phyloP scores from a whole-genome alignment of 2,329 filamentous ascomycete genomes.

The Epichloe scottii region DNA sequence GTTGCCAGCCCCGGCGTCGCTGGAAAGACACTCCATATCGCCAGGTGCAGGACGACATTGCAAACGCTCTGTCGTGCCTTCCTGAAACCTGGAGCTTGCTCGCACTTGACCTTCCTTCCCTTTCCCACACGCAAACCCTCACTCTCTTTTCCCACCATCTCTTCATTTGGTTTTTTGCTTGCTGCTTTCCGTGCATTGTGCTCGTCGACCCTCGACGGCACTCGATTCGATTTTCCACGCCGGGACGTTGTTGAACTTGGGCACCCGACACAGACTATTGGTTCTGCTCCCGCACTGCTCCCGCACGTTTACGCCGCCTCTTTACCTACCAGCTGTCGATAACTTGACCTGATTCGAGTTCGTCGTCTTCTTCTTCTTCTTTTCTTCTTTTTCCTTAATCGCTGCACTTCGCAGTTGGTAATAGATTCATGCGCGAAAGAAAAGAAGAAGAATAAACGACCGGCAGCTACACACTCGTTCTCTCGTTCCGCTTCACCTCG shows the following conservation, averaged over 20 bases:
- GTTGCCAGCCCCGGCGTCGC: neutral
- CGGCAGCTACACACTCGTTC: too few species aligned
- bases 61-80: neutral
- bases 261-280: neutral
- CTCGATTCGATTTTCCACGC: neutral
- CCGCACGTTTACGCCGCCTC: neutral
- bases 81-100: neutral
- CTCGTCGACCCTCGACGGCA: neutral
- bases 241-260: constrained; percentile 3
- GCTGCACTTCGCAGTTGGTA: neutral
- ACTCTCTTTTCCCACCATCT: neutral
- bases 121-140: neutral
- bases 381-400: neutral
- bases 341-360: neutral
- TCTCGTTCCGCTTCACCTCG: neutral
- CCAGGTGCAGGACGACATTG: neutral
- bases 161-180: neutral
- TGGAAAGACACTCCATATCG: neutral
- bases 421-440: neutral
- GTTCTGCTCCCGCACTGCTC: neutral
- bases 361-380: neutral
- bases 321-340: neutral
- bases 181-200: neutral
- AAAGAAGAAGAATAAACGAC: neutral
- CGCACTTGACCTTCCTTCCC: neutral